Base-by-base conservation (phyloP, 2,329 filamentous ascomycete species). In the Massarina eburnea region DNA sequence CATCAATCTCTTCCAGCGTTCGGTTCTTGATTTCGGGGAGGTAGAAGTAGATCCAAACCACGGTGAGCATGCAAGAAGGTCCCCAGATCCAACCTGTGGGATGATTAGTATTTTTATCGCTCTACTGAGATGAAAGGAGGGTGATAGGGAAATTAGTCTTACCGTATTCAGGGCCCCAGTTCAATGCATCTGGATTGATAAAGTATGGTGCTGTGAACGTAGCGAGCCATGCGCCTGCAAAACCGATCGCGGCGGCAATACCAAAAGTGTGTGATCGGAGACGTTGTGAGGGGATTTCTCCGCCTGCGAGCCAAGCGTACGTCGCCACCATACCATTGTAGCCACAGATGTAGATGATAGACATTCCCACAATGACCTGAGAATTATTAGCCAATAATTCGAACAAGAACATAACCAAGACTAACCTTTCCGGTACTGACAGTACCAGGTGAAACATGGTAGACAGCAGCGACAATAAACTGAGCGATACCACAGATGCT, bases 121-220 rank as follows among this genome's bases (percentile, higher is more conserved):
- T 20, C 19, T 7, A 7, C n/a, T 19, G 8, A n/a, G 9, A 8
- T 4, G 15, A 27, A 22, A 18, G 7, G 24, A 22, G 19, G 15
- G 8, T 8, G 20, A 27, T 10, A 17, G 32, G 18, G 15, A n/a
- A 20, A 43, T n/a, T n/a, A n/a, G n/a, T n/a, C 57, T 17, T 59
- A 62, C 61, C 61, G 41, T 82, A 82, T 56, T 78, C 80, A 0
- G 80, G 79, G 0, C 80, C 80, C 80, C 80, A 83, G 51, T 77
- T 76, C 8, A 83, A 63, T 0, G 76, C 68, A 18, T 72, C 64
- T 0, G 77, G 76, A 51, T 82, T 83, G 65, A 83, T 83, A 52
- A 83, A 83, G 55, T 82, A 82, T 0, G 80, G 80, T 0, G 79
- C 78, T 0, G 80, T 67, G 52, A 82, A 82, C 0, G 78, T 81